Percentiles rank a stretch among this genome's conserved stretches.
Evolutionary conservation across 352 stramenopile species (phyloP).

Genomic region (Phytopythium helicoides): DNA sequence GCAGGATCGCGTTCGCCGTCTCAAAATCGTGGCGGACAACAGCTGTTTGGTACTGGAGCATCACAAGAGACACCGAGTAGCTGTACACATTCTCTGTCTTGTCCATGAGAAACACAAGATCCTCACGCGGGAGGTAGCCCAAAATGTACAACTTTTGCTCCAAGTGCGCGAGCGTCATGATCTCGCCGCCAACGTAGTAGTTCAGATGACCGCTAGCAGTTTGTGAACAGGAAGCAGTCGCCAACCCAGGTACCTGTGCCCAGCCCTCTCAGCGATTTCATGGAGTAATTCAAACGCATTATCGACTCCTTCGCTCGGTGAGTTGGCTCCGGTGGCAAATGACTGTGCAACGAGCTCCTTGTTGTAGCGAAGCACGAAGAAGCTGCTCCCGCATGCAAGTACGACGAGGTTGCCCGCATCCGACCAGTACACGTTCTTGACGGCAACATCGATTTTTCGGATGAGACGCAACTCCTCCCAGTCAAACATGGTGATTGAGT

Average conservation of each 20-base stretch:
- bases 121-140: constrained; percentile 97
- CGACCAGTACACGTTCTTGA: constrained; percentile 97
- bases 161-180: constrained; percentile 98
- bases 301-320: constrained; percentile 94
- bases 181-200: constrained; percentile 99
- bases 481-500: constrained; percentile 98
- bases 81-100: constrained; percentile 94
- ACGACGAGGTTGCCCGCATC: constrained; percentile 95
- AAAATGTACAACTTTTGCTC: constrained; percentile 96
- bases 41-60: constrained; percentile 99
- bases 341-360: constrained; percentile 84
- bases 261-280: constrained; percentile 95
- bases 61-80: constrained; percentile 91
- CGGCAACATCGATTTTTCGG: constrained; percentile 96
- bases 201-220: constrained; percentile 92
- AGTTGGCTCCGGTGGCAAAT: constrained; percentile 86
- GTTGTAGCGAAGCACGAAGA: constrained; percentile 97
- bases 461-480: constrained; percentile 97
- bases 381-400: constrained; percentile 93
- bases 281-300: constrained; percentile 97
- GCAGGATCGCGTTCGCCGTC: constrained; percentile 96
- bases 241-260: constrained; percentile 97
- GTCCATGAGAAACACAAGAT: constrained; percentile 98
- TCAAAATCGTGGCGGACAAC: constrained; percentile 99
- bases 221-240: constrained; percentile 99